Base-by-base conservation (phyloP, 371 early-diverging fungal species). In the Rhizopus stolonifer region DNA sequence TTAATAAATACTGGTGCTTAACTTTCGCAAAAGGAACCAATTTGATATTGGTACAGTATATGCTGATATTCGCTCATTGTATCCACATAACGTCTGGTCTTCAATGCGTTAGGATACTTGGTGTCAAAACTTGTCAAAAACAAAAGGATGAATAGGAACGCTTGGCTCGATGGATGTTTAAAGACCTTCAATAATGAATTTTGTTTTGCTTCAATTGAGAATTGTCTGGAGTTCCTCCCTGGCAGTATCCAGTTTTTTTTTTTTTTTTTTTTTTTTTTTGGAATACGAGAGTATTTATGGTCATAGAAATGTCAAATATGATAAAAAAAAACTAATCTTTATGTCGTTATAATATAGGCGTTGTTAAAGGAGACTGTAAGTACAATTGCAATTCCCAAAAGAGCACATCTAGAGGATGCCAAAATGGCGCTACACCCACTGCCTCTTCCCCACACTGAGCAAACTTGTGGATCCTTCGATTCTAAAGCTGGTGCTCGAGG, bases 101-200 rank as follows among this genome's bases (percentile, higher is more conserved):
- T n/a, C n/a, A n/a, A n/a, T n/a, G n/a, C n/a, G n/a, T n/a, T n/a
- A n/a, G n/a, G n/a, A n/a, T n/a, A n/a, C n/a, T n/a, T n/a, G n/a
- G n/a, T n/a, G n/a, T n/a, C n/a, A n/a, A n/a, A n/a, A n/a, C n/a
- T n/a, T n/a, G n/a, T n/a, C n/a, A n/a, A n/a, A n/a, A n/a, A n/a
- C n/a, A n/a, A n/a, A n/a, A n/a, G n/a, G n/a, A n/a, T n/a, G n/a
- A n/a, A n/a, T n/a, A 1, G 55, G 43, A 13, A 51, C 42, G 22
- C 47, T 51, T 55, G 55, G 52, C 21, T 46, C 49, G 22, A 9
- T 60, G 34, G 18, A 46, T 0, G 51, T 60, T 46, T 51, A 40
- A 46, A 60, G 4, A 40, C 14, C 21, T 6, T 54, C n/a, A 52
- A 46, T 0, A 36, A 54, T 42, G 21, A 1, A 10, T 60, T 29